Percentiles rank a stretch among this genome's conserved stretches.
Evolutionary conservation across 2,329 filamentous ascomycete genomes (phyloP).

Genomic region (Alternaria brassicae): DNA sequence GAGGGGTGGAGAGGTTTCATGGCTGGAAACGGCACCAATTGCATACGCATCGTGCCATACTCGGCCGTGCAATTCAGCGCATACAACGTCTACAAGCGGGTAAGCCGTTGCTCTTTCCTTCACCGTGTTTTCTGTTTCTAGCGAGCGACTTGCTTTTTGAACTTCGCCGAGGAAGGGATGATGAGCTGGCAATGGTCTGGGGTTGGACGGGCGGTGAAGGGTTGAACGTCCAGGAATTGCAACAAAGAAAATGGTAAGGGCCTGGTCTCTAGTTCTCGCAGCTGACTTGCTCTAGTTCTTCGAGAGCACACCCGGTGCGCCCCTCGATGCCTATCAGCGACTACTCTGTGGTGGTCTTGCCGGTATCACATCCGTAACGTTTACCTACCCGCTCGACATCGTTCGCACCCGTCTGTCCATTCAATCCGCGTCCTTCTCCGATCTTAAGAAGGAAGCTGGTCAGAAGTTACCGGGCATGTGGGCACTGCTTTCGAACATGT

Average conservation of each 20-base stretch:
- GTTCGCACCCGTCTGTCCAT: slow-evolving; percentile 95
- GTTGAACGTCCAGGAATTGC: neutral
- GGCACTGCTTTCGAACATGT: slow-evolving; percentile 81
- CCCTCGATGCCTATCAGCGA: slow-evolving; percentile 75
- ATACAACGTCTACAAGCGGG: slow-evolving; percentile 96
- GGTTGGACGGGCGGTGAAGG: neutral
- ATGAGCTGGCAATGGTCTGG: neutral
- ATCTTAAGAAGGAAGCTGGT: slow-evolving; percentile 60
- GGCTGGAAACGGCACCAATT: slow-evolving; percentile 97
- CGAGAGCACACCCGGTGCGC: slow-evolving; percentile 75
- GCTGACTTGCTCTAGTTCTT: slow-evolving; percentile 66
- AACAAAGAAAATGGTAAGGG: neutral
- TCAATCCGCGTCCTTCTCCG: slow-evolving; percentile 93
- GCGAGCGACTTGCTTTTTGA: slow-evolving; percentile 8
- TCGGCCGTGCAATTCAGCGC: slow-evolving; percentile 98
- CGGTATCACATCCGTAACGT: slow-evolving; percentile 92
- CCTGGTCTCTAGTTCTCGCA: neutral
- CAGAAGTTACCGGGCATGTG: slow-evolving; percentile 88
- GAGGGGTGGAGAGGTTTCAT: slow-evolving; percentile 98
- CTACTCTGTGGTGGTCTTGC: slow-evolving; percentile 90
- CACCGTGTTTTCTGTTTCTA: neutral
- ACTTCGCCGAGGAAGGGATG: neutral
- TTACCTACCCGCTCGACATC: slow-evolving; percentile 97
- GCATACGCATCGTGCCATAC: slow-evolving; percentile 96
- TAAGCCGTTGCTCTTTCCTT: slow-evolving; percentile 55